Conservation (phyloP, 2,329 filamentous ascomycete species). For the Monosporascus sp. region DNA sequence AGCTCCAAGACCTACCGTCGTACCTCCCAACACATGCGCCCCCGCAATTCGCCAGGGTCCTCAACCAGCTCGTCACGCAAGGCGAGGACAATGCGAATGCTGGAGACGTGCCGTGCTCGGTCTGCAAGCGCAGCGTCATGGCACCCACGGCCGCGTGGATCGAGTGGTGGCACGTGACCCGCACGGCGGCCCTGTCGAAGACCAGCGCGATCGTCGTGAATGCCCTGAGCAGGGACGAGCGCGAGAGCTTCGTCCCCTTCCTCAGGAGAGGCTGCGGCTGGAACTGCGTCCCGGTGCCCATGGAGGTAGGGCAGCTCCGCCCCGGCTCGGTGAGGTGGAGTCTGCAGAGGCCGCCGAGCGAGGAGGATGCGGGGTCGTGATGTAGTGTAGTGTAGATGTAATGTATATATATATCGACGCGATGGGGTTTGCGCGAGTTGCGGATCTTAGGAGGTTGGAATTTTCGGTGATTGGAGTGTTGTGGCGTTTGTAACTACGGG, state of each 20-base stretch:
- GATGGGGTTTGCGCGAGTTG: too few species aligned
- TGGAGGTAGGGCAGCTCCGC: neutral
- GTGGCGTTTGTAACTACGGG: too few species aligned
- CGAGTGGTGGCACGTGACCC: slow-evolving; percentile 52
- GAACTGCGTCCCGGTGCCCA: neutral
- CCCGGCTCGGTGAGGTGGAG: neutral
- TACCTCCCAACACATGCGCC: slow-evolving; percentile 38
- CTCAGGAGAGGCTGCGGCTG: neutral
- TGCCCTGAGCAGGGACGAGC: neutral
- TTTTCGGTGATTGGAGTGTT: too few species aligned
- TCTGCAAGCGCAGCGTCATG: slow-evolving; percentile 44
- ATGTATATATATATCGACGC: too few species aligned
- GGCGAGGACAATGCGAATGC: slow-evolving; percentile 32
- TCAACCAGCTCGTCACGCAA: slow-evolving; percentile 35
- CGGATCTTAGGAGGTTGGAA: too few species aligned
- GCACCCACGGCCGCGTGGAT: slow-evolving; percentile 54
- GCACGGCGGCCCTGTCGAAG: neutral
- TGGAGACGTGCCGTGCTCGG: slow-evolving; percentile 47
- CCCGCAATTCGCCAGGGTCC: slow-evolving; percentile 32
- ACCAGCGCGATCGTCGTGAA: neutral
- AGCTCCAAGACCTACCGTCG: slow-evolving; percentile 36
- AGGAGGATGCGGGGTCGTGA: neutral
- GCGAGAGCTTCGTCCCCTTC: neutral
- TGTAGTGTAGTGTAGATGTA: neutral
- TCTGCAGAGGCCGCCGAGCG: neutral